Evolutionary conservation across 148 eudicot species (phyloP).

Genomic region (Camellia granthamiana): DNA sequence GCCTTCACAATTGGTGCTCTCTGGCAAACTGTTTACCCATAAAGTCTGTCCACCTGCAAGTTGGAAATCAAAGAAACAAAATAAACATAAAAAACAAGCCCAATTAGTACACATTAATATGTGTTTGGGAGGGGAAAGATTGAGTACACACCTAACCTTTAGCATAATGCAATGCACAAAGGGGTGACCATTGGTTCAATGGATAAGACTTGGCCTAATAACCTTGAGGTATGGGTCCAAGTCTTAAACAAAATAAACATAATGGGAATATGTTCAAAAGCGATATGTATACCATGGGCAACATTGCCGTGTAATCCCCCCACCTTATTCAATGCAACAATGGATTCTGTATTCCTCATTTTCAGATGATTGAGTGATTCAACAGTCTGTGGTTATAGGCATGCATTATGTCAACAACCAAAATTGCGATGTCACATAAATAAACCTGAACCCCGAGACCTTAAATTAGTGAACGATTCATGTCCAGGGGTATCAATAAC

Average conservation of each 20-base stretch:
- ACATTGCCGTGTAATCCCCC: conserved; percentile 13
- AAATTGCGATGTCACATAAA: conserved; percentile 88
- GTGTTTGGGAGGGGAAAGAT: no score
- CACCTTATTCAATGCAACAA: conserved; percentile 92
- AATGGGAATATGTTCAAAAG: not conserved
- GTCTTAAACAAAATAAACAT: not conserved
- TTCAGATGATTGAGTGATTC: conserved; percentile 89
- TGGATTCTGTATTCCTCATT: conserved; percentile 82
- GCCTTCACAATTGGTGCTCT: conserved; percentile 78
- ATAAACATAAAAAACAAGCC: no score
- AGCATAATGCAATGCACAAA: no score
- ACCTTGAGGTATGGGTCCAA: no score
- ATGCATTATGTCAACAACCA: conserved; percentile 96
- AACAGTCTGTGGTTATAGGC: conserved; percentile 87
- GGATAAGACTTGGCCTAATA: no score
- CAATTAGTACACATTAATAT: no score
- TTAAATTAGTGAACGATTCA: conserved; percentile 78
- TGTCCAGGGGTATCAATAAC: conserved; percentile 97
- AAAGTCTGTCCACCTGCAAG: conserved; percentile 77
- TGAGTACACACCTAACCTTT: no score
- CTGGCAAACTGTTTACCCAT: conserved; percentile 75
- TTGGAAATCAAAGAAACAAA: conserved; percentile 16
- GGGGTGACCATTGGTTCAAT: no score
- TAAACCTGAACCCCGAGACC: conserved; percentile 88
- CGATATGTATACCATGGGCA: conserved; percentile 7